These are phyloP conservation scores for Albatrellus ellisii DNA, from an alignment of 768 basidiomycete species.

Conservation along the genomic window DNA sequence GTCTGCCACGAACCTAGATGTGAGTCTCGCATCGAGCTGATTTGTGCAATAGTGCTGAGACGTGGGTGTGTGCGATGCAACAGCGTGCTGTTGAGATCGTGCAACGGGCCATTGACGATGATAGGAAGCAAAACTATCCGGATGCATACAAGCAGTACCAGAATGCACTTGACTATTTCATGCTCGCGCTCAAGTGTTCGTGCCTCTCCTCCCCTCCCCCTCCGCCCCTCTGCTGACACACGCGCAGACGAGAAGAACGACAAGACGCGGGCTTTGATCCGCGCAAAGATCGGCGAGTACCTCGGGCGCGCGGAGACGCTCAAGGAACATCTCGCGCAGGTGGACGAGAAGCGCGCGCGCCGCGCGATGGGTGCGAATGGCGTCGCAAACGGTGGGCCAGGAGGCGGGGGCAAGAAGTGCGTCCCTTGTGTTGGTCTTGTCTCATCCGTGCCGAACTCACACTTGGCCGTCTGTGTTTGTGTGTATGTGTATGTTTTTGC, in stretches of 20 bases:
- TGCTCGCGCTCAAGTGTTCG: conserved; percentile 91
- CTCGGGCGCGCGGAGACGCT: conserved; percentile 83
- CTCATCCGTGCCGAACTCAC: no score
- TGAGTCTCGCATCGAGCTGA: neutral
- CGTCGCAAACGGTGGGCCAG: conserved; percentile 24
- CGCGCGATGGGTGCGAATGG: conserved; percentile 39
- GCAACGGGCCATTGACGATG: conserved; percentile 86
- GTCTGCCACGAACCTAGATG: neutral
- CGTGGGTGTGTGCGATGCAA: no score
- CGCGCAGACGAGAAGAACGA: conserved; percentile 84
- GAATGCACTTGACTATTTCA: conserved; percentile 95
- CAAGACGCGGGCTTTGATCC: conserved; percentile 76
- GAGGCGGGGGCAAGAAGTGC: conserved; percentile 25
- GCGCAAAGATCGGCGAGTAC: conserved; percentile 83
- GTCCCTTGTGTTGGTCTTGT: conserved; percentile 9
- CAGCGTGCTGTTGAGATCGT: conserved; percentile 84
- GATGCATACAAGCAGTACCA: conserved; percentile 93
- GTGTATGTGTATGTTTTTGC: no score
- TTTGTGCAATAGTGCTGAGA: neutral
- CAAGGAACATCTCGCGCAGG: conserved; percentile 64
- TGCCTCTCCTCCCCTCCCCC: conserved; percentile 4
- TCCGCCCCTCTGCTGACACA: neutral
- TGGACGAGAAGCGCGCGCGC: conserved; percentile 49
- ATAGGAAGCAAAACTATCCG: conserved; percentile 83
- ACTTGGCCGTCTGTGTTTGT: no score